A percentile compares a stretch with the other conserved stretches of the same genome.
phyloP scores from a whole-genome alignment of 2,329 filamentous ascomycete genomes.

The Parastagonospora nodorum region DNA sequence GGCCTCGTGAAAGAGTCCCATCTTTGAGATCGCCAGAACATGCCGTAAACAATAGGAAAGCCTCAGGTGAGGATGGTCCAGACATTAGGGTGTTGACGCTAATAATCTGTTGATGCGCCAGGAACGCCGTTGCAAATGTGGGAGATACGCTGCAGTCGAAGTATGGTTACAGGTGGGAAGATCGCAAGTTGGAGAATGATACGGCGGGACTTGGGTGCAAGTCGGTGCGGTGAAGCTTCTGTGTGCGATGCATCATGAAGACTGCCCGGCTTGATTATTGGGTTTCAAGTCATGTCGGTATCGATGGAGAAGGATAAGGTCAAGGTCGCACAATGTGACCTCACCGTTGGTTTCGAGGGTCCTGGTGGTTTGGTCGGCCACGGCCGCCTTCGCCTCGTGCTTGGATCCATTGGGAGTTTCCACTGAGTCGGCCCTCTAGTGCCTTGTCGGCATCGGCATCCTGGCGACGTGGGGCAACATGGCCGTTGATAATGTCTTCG shows the following conservation, averaged over 20 bases:
- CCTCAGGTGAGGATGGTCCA: constrained; percentile 30
- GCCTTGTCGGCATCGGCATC: constrained; percentile 55
- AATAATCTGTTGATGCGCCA: constrained; percentile 35
- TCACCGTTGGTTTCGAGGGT: constrained; percentile 47
- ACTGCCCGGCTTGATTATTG: constrained; percentile 18
- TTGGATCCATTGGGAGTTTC: constrained; percentile 45
- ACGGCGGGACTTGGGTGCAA: constrained; percentile 13
- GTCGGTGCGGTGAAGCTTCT: constrained; percentile 18
- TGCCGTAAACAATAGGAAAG: constrained; percentile 33
- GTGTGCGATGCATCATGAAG: constrained; percentile 14
- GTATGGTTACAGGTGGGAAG: constrained; percentile 41
- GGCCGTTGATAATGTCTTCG: constrained; percentile 48
- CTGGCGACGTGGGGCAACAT: constrained; percentile 30
- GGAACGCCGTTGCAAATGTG: constrained; percentile 41
- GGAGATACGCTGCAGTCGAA: constrained; percentile 20
- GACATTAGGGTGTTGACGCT: constrained; percentile 41
- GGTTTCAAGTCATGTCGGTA: constrained; percentile 10
- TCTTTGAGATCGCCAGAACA: constrained; percentile 20
- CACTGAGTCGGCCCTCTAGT: constrained; percentile 50
- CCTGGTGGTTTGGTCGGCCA: constrained; percentile 42
- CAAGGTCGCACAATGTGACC: constrained; percentile 3
- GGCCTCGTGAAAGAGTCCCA: constrained; percentile 15
- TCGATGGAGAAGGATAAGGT: constrained; percentile 6
- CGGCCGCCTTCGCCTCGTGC: constrained; percentile 44
- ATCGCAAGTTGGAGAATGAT: constrained; percentile 20